phyloP scores from a whole-genome alignment of 345 rosid species.

The Eucalyptus erythrocorys region DNA sequence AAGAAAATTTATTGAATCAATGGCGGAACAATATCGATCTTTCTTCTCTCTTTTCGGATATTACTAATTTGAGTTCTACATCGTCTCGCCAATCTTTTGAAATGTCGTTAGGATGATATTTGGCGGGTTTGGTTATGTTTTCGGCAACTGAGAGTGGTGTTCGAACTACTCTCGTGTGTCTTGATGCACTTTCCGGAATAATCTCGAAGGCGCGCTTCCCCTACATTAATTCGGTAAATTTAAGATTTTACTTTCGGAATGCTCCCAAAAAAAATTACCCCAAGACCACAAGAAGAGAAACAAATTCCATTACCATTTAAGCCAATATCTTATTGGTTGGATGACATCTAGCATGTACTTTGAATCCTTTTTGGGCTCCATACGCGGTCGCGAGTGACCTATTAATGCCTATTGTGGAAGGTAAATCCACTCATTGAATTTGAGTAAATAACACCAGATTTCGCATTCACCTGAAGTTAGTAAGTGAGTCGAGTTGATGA shows the following conservation, averaged over 20 bases:
- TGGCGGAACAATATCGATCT: no score
- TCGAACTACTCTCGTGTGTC: accelerated
- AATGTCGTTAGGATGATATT: neutral
- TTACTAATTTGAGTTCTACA: neutral
- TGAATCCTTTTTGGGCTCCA: neutral
- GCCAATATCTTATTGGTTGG: neutral
- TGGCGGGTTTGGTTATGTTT: neutral
- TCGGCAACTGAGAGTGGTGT: accelerated
- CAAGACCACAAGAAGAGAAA: neutral
- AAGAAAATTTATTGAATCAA: neutral
- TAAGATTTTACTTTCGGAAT: neutral
- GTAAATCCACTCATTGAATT: neutral
- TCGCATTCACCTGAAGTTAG: neutral
- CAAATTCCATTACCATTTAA: neutral
- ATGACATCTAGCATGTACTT: neutral
- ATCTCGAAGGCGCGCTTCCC: neutral
- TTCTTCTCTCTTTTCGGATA: neutral
- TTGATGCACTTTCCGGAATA: neutral
- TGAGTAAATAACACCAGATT: neutral
- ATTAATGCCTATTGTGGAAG: neutral
- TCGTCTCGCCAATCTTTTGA: neutral
- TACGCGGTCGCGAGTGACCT: neutral
- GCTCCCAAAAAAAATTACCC: neutral
- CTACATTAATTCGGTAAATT: neutral
- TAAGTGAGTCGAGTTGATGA: neutral